Evolutionary conservation across 805 yeast genomes (phyloP), one percentile per base, ranked within the genome.

Genomic region (Lachancea sp.): DNA sequence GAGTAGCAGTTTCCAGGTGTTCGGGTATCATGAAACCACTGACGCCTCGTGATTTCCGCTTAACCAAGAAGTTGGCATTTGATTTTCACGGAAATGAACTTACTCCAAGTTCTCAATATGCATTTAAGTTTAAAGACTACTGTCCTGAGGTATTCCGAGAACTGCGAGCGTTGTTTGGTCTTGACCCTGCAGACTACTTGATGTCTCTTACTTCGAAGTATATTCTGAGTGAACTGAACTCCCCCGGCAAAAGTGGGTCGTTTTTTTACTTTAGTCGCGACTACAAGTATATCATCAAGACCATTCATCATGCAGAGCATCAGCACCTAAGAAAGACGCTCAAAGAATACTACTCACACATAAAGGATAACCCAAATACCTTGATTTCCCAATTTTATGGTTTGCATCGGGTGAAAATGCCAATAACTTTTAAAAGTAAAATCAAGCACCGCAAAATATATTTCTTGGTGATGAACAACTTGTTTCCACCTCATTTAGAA

Each of bases 231-330:
- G 97, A 90, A 63, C 68, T 88, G 48, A 95, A 90, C 16, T 88
- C 97, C 1, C 97, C 97, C 0, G 98, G 98, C 3, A 92, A 92
- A 61, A 83, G 95, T 55, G 98, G 98, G 0, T 87, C 96, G 0
- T 90, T 90, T 56, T 92, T 92, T 58, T 92, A 92, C 67, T 94
- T 84, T 61, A 87, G 97, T 5, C 70, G 96, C 45, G 98, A 94
- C 65, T 89, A 81, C 65, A 74, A 90, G 47, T 92, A 85, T 64
- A 92, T 92, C 57, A 94, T 92, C 63, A 92, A 92, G 61, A 92
- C 99, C 0, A 88, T 92, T 41, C 97, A 86, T 58, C 95, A 85
- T 54, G 65, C 92, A 1, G 99, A 92, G 56, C 97, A 92, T 65
- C 77, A 78, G 46, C 92, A 86, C 58, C 65, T 92, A 45, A 70